Evolutionary conservation across 257 asterid species (phyloP).

Genomic region (Fraxinus quadrangulata): DNA sequence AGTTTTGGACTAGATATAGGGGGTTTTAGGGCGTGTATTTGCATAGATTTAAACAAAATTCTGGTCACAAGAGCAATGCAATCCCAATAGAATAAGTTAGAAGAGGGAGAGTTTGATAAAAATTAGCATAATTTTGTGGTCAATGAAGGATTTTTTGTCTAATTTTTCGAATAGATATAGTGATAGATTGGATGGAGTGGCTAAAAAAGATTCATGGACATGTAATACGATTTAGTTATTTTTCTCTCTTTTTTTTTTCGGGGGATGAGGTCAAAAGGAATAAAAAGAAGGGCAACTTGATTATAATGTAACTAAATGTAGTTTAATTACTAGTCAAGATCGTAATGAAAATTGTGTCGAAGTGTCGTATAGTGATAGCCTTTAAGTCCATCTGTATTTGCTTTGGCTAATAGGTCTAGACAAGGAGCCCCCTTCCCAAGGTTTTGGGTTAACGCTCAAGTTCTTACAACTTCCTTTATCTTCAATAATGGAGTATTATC

Average conservation of each 20-base stretch:
- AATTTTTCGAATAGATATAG: not conserved
- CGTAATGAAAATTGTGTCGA: not conserved
- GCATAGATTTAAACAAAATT: not conserved
- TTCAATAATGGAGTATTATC: not conserved
- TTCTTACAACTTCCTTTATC: not conserved
- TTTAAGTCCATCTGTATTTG: not conserved
- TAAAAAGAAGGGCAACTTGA: not conserved
- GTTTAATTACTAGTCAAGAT: not conserved
- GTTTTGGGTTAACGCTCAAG: not conserved
- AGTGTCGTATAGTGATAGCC: not conserved
- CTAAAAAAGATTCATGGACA: not conserved
- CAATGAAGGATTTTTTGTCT: not conserved
- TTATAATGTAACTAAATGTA: not conserved
- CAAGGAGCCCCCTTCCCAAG: not conserved
- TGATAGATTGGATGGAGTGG: not conserved
- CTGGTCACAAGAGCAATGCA: not conserved
- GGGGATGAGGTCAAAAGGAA: not conserved
- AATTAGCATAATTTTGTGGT: not conserved
- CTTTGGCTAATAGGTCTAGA: not conserved
- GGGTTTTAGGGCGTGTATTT: not conserved
- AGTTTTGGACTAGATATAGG: not conserved
- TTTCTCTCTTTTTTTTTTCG: too few species aligned
- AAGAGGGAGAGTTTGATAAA: not conserved
- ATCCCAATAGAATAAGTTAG: not conserved
- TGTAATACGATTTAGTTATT: not conserved